A percentile compares a stretch with the other conserved stretches of the same genome.
Evolutionary conservation across 305 asterid genomes (phyloP).

Genomic region (Plantago coronopus): DNA sequence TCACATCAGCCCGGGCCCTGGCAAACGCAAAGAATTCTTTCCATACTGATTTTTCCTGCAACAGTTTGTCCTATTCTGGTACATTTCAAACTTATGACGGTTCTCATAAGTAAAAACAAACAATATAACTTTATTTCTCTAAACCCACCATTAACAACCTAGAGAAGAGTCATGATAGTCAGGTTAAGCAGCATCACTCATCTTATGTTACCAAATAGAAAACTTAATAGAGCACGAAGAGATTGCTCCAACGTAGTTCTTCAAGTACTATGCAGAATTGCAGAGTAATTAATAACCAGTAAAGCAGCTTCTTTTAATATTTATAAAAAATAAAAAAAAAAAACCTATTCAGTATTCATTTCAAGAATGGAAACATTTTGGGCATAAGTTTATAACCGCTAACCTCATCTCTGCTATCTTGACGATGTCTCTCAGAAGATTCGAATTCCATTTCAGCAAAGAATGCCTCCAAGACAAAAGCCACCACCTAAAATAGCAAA

Average conservation of each 20-base stretch:
- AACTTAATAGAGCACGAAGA: not conserved
- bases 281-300: too few relatives aligned
- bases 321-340: too few relatives aligned
- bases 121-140: not conserved
- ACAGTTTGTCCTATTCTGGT: too few relatives aligned
- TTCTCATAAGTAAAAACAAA: too few relatives aligned
- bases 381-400: slow-evolving; percentile 23
- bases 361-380: not conserved
- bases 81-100: too few relatives aligned
- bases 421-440: slow-evolving; percentile 35
- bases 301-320: not conserved
- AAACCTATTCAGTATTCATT: too few relatives aligned
- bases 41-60: too few relatives aligned
- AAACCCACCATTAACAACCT: not conserved
- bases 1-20: too few relatives aligned
- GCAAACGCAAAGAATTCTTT: too few relatives aligned
- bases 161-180: not conserved
- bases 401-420: slow-evolving; percentile 49
- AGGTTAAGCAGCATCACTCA: not conserved
- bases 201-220: too few relatives aligned
- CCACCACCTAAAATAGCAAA: slow-evolving; percentile 62
- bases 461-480: slow-evolving; percentile 98
- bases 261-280: not conserved
- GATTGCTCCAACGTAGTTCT: not conserved
- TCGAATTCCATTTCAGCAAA: slow-evolving; percentile 94